Percentiles rank a stretch among this genome's conserved stretches.
phyloP scores from a whole-genome alignment of 345 rosid species.

The Moricandia moricandioides region DNA sequence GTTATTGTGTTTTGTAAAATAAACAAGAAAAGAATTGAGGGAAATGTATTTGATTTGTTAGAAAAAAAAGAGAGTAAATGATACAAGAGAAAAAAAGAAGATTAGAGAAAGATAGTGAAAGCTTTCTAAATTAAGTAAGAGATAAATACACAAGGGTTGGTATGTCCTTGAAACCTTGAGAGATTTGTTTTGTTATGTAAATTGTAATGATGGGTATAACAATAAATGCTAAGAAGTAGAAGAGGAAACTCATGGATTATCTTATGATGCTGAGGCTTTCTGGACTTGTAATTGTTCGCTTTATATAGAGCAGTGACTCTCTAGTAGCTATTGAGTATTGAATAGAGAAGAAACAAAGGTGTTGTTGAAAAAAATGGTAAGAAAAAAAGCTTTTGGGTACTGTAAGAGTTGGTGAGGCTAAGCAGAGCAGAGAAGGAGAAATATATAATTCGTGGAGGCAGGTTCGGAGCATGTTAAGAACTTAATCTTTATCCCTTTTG shows the following conservation, averaged over 20 bases:
- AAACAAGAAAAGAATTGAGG: conserved; percentile 49
- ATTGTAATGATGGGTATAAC: conserved; percentile 42
- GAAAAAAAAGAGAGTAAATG: conserved; percentile 10
- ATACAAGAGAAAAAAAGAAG: conserved; percentile 37
- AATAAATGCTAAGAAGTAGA: conserved; percentile 38
- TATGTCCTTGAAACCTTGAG: conserved; percentile 55
- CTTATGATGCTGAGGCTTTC: too few species aligned
- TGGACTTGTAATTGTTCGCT: conserved; percentile 30
- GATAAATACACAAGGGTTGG: conserved; percentile 58
- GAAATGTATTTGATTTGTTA: conserved; percentile 34
- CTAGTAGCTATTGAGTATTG: background rate
- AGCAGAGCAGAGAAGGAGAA: conserved; percentile 21
- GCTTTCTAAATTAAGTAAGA: conserved; percentile 31
- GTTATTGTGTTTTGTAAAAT: conserved; percentile 40
- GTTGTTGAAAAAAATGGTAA: conserved; percentile 21
- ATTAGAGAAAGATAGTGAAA: conserved; percentile 18
- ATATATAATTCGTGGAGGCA: conserved; percentile 25
- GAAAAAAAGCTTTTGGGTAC: conserved; percentile 16
- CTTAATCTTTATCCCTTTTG: too few species aligned
- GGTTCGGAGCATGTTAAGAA: too few species aligned
- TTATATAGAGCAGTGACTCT: conserved; percentile 26
- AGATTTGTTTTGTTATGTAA: conserved; percentile 39
- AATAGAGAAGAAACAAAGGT: conserved; percentile 23
- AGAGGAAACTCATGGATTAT: conserved; percentile 34
- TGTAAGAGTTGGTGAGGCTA: conserved; percentile 35